Evolutionary conservation across 177 flowering plant genomes (phyloP).

Genomic region (Vitis hybrid): DNA sequence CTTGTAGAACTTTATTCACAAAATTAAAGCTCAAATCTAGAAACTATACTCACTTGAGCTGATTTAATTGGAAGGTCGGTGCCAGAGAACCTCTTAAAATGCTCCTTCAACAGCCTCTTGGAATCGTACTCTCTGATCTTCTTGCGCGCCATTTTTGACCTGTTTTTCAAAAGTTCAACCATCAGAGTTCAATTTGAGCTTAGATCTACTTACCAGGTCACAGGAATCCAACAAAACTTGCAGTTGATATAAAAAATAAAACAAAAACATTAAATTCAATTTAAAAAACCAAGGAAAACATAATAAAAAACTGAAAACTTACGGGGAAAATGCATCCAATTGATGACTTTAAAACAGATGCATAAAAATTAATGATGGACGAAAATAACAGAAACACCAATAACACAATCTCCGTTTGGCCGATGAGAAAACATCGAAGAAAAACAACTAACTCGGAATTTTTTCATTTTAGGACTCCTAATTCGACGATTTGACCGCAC

Average conservation of each 20-base stretch:
- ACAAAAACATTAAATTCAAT: background rate
- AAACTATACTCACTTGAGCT: conserved; percentile 41
- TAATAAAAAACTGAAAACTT: background rate
- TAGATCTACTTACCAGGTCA: no score
- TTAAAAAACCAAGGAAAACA: background rate
- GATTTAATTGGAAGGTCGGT: conserved; percentile 48
- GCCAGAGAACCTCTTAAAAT: conserved; percentile 61
- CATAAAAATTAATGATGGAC: background rate
- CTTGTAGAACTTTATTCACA: background rate
- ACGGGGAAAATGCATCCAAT: background rate
- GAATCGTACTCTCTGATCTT: conserved; percentile 86
- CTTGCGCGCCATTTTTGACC: conserved; percentile 61
- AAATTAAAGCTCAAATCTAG: background rate
- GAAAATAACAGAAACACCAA: background rate
- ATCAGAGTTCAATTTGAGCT: background rate
- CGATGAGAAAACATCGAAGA: background rate
- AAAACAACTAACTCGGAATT: background rate
- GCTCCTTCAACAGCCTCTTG: conserved; percentile 72
- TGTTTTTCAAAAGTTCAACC: conserved; percentile 3
- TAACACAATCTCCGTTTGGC: background rate
- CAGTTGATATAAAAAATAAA: background rate
- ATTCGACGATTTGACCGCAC: background rate
- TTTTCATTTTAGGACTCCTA: background rate
- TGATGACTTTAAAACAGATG: conserved; percentile 2
- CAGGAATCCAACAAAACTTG: background rate